Percentiles rank a stretch among this genome's conserved stretches.
Conservation (phyloP, 2,329 filamentous ascomycete genomes). For the Aspergillus piperis region DNA sequence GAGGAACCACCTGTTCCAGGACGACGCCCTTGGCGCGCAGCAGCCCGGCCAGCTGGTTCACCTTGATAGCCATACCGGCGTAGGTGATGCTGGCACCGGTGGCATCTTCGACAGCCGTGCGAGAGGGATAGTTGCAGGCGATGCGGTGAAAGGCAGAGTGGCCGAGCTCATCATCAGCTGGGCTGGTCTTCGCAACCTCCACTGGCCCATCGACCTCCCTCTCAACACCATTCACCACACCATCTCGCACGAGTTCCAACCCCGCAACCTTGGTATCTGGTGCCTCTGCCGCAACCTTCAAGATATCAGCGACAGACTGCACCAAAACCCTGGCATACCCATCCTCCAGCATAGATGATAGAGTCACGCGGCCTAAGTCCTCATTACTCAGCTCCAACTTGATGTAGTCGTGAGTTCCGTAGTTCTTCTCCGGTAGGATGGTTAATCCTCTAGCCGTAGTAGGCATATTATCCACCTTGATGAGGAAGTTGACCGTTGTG, state of each 20-base stretch:
- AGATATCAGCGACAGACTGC: background rate
- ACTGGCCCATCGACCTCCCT: background rate
- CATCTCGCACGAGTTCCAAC: background rate
- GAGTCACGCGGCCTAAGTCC: background rate
- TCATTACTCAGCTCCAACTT: background rate
- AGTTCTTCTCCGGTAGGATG: background rate
- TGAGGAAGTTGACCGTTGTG: conserved; percentile 10
- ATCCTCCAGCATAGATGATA: background rate
- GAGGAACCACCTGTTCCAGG: conserved; percentile 5
- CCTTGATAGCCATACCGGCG: background rate
- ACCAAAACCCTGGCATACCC: background rate
- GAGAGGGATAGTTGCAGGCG: background rate
- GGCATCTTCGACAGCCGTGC: background rate
- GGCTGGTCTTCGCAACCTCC: background rate
- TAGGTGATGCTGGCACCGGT: background rate
- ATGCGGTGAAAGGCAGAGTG: background rate
- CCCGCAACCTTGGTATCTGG: background rate
- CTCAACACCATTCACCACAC: background rate
- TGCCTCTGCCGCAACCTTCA: background rate
- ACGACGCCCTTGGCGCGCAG: background rate
- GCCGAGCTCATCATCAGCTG: background rate
- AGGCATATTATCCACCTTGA: background rate
- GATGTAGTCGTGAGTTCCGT: background rate
- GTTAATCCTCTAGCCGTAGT: background rate
- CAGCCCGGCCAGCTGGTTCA: background rate